A percentile compares a stretch with the other conserved stretches of the same genome.
phyloP scores from a whole-genome alignment of 345 rosid genomes.

The rapeseed (Brassica napus) region DNA sequence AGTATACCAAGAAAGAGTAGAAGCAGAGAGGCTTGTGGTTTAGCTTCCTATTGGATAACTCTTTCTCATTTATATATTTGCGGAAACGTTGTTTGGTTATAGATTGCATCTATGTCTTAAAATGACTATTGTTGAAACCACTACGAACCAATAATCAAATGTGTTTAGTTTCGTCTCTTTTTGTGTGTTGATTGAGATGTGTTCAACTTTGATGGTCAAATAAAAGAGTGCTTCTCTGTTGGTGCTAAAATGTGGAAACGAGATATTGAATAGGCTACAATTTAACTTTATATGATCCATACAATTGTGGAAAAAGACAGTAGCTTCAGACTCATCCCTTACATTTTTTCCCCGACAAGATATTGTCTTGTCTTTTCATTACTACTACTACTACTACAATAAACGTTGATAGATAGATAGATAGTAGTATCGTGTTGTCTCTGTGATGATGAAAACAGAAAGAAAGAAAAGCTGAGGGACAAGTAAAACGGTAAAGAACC shows the following conservation, averaged over 20 bases:
- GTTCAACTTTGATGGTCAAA: constrained; percentile 20
- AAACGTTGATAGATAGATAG: constrained; percentile 12
- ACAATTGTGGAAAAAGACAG: constrained; percentile 18
- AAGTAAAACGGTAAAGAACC: constrained; percentile 23
- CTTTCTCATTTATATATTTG: constrained; percentile 18
- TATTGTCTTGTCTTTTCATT: constrained; percentile 6
- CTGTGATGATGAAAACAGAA: constrained; percentile 26
- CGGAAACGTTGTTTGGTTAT: constrained; percentile 8
- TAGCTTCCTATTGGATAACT: background rate
- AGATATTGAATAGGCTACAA: background rate
- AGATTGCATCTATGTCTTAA: constrained; percentile 20
- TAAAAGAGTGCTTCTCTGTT: constrained; percentile 1
- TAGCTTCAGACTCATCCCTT: constrained; percentile 26
- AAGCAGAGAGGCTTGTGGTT: background rate
- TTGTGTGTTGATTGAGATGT: constrained; percentile 9
- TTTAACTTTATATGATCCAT: background rate
- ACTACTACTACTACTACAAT: constrained; percentile 14
- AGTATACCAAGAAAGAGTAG: constrained; percentile 87
- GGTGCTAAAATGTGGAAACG: background rate
- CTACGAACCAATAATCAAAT: constrained; percentile 15
- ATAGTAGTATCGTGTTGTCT: constrained; percentile 28
- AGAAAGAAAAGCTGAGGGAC: background rate
- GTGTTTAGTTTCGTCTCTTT: constrained; percentile 8
- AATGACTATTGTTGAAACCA: constrained; percentile 20
- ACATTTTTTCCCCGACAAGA: constrained; percentile 13